Evolutionary conservation across 2,329 filamentous ascomycete species (phyloP), one percentile per base, ranked within the genome.

Genomic region (Pseudocercospora musae): DNA sequence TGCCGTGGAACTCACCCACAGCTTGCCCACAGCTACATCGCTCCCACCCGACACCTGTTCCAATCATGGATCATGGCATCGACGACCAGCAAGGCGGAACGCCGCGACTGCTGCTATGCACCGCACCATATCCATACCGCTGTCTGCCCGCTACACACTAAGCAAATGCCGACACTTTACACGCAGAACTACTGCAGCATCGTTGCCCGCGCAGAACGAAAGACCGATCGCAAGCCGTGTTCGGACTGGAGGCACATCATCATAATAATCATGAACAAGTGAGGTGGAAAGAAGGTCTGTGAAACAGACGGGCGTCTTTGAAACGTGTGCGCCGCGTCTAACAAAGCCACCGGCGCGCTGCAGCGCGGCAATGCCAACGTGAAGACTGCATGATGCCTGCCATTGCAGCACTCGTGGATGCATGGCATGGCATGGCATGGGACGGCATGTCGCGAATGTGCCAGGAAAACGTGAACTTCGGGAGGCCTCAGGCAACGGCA

Each of bases 1-100:
- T 50, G 53, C 42, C 50, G 50, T 59, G 42, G 56, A 25, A 31
- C 60, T 62, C 60, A 57, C 57, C 60, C 56, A 59, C 60, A 57
- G 44, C 53, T 44, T 48, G 46, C 53, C 4, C n/a, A 56, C 42
- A 40, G 52, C 25, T 49, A 8, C 15, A 1, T 27, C 46, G 29
- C 27, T 25, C 46, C 46, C 27, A 21, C 9, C 10, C 9, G 29
- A 11, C 9, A 31, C 9, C 29, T 31, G 10, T 31, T 31, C 29
- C 29, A 11, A 31, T 31, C 9, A 31, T 31, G n/a, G n/a, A n/a
- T n/a, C n/a, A n/a, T n/a, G n/a, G n/a, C n/a, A n/a, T n/a, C 29
- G 29, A 31, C 29, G 29, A 31, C 29, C 20, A 21, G 46, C 7
- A 49, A 49, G 18, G 46, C 46, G 46, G 23, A 49, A 21, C n/a